Percentiles rank a stretch among this genome's conserved stretches.
These are phyloP conservation scores for Coniophora puteana DNA, from an alignment of 1,284 basidiomycete genomes.

Conservation along the genomic window DNA sequence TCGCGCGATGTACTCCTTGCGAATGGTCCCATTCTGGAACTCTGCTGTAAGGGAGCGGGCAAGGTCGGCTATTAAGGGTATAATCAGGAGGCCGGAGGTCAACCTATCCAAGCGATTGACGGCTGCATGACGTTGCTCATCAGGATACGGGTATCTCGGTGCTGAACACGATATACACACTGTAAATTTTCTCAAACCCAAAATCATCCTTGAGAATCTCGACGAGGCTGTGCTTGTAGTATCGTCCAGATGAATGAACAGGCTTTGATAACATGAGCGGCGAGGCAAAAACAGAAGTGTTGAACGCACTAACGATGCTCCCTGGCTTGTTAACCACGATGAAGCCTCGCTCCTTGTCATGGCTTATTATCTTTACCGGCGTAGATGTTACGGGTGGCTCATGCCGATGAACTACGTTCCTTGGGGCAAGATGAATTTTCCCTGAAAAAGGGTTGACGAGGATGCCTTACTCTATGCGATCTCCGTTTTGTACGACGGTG, in stretches of 20 bases:
- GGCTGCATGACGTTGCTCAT: constrained; percentile 45
- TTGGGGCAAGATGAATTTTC: constrained; percentile 31
- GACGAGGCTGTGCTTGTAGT: constrained; percentile 83
- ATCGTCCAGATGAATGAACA: constrained; percentile 87
- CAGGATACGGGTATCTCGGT: constrained; percentile 1
- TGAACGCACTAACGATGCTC: constrained; percentile 61
- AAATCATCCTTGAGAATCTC: constrained; percentile 87
- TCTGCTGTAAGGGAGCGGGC: constrained; percentile 76
- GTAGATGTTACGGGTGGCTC: constrained; percentile 93
- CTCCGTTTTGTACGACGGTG: constrained; percentile 82
- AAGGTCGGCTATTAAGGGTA: constrained; percentile 74
- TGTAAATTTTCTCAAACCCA: constrained; percentile 79
- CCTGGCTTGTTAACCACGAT: constrained; percentile 95
- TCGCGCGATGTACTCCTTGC: constrained; percentile 90
- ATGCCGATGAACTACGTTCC: constrained; percentile 93
- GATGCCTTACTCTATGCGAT: constrained; percentile 80
- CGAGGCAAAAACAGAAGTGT: constrained; percentile 5
- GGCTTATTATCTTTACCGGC: constrained; percentile 77
- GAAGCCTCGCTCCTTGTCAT: constrained; percentile 78
- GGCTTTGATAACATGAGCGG: constrained; percentile 46
- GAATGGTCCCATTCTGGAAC: constrained; percentile 77
- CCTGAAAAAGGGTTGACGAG: no score
- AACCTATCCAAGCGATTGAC: constrained; percentile 94
- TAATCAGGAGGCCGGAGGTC: constrained; percentile 95
- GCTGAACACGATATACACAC: constrained; percentile 42